Conservation (phyloP, 176 grass and related monocot species). For the Olyra latifolia region DNA sequence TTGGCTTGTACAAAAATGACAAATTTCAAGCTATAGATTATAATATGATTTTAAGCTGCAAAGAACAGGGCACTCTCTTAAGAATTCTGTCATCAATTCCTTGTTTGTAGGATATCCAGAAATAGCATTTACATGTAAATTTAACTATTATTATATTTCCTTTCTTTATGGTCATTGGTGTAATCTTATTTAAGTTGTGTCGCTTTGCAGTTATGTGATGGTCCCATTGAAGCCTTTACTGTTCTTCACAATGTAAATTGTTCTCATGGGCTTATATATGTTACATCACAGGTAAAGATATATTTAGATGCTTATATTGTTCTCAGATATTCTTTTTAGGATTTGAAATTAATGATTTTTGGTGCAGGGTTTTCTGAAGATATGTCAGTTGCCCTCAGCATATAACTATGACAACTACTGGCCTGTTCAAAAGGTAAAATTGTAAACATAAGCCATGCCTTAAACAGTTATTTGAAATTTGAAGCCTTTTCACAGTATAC, state of each 20-base stretch:
- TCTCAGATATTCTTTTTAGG: conserved; percentile 17
- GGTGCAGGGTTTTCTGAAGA: conserved; percentile 88
- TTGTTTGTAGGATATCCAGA: not conserved
- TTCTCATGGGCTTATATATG: conserved; percentile 87
- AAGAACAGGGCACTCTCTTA: no score
- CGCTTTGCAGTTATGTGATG: conserved; percentile 81
- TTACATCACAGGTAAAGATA: conserved; percentile 75
- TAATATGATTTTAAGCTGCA: no score
- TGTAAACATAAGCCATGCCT: not conserved
- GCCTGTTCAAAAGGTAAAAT: conserved; percentile 85
- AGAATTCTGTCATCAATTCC: not conserved
- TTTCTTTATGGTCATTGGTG: conserved; percentile 1
- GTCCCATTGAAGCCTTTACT: conserved; percentile 83
- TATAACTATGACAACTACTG: conserved; percentile 93
- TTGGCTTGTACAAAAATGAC: no score
- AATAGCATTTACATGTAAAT: conserved; percentile 12
- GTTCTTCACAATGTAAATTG: conserved; percentile 98
- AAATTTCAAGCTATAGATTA: no score
- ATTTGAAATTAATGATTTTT: conserved; percentile 30
- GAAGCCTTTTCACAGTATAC: not conserved
- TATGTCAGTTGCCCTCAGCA: conserved; percentile 79
- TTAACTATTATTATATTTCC: conserved; percentile 26
- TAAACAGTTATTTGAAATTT: conserved; percentile 21
- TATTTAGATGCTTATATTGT: conserved; percentile 23
- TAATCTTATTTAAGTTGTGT: conserved; percentile 29